Percentiles rank a stretch among this genome's conserved stretches.
These are phyloP conservation scores for Clonostachys solani DNA, from an alignment of 2,329 filamentous ascomycete genomes.

Conservation along the genomic window DNA sequence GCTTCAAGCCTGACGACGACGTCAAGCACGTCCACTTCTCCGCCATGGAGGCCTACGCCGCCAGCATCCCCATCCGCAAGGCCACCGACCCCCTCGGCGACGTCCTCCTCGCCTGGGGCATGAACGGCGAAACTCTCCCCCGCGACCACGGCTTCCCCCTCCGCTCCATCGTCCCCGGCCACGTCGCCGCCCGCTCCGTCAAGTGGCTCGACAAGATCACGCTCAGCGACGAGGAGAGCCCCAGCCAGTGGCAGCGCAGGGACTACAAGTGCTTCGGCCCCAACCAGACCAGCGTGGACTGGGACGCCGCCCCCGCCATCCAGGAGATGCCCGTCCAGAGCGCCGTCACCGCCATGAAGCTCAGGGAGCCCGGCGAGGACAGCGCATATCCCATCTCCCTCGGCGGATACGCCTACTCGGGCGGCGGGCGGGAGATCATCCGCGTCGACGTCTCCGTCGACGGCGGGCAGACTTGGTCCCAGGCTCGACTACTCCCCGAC, in stretches of 20 bases:
- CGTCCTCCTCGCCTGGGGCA: constrained; percentile 61
- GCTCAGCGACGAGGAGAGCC: constrained; percentile 62
- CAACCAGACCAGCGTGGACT: constrained; percentile 55
- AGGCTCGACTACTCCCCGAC: constrained; percentile 55
- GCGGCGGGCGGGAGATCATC: constrained; percentile 60
- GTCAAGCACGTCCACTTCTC: constrained; percentile 52
- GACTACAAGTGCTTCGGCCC: constrained; percentile 69
- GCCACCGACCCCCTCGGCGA: constrained; percentile 57
- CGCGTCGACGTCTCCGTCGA: constrained; percentile 66
- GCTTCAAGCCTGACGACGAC: constrained; percentile 35
- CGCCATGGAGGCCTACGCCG: constrained; percentile 55
- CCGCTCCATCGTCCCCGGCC: constrained; percentile 58
- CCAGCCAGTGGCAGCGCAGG: constrained; percentile 60
- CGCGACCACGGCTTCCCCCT: constrained; percentile 64
- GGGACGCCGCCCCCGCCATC: constrained; percentile 59
- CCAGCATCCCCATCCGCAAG: constrained; percentile 56
- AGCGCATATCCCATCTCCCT: constrained; percentile 28
- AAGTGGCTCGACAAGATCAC: constrained; percentile 66
- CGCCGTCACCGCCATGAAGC: constrained; percentile 52
- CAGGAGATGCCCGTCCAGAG: constrained; percentile 67
- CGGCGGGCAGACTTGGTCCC: constrained; percentile 59
- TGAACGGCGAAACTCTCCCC: constrained; percentile 61
- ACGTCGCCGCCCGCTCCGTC: constrained; percentile 62
- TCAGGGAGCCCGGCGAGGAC: constrained; percentile 20
- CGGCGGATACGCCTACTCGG: constrained; percentile 64